phyloP scores from a whole-genome alignment of 139 green algal species.

The Micromonas pusilla region DNA sequence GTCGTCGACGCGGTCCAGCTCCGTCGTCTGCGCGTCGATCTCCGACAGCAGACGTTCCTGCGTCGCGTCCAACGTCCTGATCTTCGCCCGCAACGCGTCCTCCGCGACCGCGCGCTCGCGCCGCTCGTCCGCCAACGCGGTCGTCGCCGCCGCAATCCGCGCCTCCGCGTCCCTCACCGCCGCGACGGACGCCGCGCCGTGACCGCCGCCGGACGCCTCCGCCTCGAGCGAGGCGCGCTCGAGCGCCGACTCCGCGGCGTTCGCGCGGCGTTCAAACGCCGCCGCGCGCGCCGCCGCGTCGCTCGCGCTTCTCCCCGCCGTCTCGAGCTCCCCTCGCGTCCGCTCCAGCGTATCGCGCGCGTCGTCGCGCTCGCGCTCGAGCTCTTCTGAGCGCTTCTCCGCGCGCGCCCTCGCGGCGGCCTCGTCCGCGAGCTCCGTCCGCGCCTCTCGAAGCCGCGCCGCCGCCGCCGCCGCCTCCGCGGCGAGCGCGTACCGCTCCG shows the following conservation, averaged over 20 bases:
- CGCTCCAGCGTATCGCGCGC: neutral
- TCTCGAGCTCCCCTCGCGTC: neutral
- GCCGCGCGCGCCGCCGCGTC: neutral
- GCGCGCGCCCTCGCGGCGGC: neutral
- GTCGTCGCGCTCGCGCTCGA: neutral
- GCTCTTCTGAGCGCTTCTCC: neutral
- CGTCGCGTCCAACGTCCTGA: neutral
- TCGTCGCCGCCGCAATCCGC: neutral
- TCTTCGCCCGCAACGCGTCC: neutral
- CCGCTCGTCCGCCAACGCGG: neutral
- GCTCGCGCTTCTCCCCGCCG: neutral
- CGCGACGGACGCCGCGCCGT: too few species aligned
- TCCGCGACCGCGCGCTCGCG: neutral
- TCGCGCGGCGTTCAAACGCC: too few species aligned
- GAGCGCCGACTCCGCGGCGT: neutral
- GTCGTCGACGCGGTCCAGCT: neutral
- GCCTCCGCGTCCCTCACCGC: neutral
- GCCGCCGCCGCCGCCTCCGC: neutral
- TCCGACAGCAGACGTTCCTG: neutral
- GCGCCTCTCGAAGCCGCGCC: neutral
- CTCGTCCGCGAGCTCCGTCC: neutral
- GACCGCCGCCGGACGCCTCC: too few species aligned
- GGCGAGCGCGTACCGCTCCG: neutral
- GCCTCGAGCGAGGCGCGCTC: neutral
- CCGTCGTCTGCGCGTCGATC: neutral